phyloP scores from a whole-genome alignment of 2,329 filamentous ascomycete species.

The Trichoderma polysporum region DNA sequence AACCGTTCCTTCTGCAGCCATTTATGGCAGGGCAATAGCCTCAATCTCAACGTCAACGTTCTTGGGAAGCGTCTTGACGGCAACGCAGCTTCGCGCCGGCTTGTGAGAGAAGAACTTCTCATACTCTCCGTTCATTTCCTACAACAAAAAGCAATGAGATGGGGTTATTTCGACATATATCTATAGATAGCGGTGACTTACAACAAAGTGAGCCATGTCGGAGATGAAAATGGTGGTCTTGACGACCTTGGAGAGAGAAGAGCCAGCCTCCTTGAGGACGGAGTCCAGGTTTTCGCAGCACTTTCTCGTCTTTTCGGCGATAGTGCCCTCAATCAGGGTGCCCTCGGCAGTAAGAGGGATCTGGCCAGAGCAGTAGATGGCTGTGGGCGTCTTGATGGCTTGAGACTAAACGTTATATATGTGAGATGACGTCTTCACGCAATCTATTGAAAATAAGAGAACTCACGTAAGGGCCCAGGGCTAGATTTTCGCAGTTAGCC shows the following conservation, averaged over 20 bases:
- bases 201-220: conserved; percentile 84
- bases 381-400: conserved; percentile 63
- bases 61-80: conserved; percentile 85
- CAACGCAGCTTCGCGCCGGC: conserved; percentile 86
- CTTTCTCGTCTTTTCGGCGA: conserved; percentile 61
- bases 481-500: conserved; percentile 35
- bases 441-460: not conserved
- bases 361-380: conserved; percentile 68
- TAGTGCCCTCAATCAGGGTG: conserved; percentile 57
- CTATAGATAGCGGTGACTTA: conserved; percentile 33
- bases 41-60: conserved; percentile 88
- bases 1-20: not conserved
- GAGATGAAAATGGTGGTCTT: conserved; percentile 91
- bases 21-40: conserved; percentile 70
- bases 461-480: conserved; percentile 64
- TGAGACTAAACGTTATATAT: conserved; percentile 50
- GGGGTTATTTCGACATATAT: not conserved
- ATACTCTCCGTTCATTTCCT: conserved; percentile 82
- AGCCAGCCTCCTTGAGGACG: conserved; percentile 79
- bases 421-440: not conserved
- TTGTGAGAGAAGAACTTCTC: conserved; percentile 80
- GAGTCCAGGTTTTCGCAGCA: conserved; percentile 77
- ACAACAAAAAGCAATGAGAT: not conserved
- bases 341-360: conserved; percentile 66
- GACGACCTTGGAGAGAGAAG: conserved; percentile 74